Evolutionary conservation across 257 asterid species (phyloP).

Genomic region (Ilex asprella): DNA sequence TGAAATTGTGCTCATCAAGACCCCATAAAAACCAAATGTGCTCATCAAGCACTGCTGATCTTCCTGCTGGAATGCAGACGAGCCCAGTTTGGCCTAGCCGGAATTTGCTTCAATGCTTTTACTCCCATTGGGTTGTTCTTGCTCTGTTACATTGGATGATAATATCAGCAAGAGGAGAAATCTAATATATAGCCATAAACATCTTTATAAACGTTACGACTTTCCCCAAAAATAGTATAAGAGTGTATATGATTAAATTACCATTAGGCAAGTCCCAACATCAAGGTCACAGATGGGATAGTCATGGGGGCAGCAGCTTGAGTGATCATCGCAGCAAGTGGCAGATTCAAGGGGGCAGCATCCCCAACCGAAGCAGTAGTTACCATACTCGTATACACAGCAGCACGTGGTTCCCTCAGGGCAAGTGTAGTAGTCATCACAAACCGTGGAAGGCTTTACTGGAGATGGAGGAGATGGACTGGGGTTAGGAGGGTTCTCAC

Average conservation of each 20-base stretch:
- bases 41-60: constrained; percentile 21
- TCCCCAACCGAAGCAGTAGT: constrained; percentile 73
- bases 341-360: constrained; percentile 90
- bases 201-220: neutral
- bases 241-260: constrained; percentile 7
- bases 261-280: constrained; percentile 67
- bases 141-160: constrained; percentile 32
- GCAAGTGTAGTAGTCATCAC: constrained; percentile 70
- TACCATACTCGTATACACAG: constrained; percentile 50
- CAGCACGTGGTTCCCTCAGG: constrained; percentile 72
- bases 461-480: constrained; percentile 86
- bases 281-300: constrained; percentile 64
- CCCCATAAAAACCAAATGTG: neutral
- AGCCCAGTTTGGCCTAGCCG: constrained; percentile 29
- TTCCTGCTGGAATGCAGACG: constrained; percentile 17
- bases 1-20: too few relatives aligned
- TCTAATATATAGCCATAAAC: neutral
- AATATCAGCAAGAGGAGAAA: constrained; percentile 1
- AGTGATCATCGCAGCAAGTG: constrained; percentile 78
- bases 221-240: too few relatives aligned
- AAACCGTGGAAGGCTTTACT: constrained; percentile 49
- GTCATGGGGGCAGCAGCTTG: constrained; percentile 86
- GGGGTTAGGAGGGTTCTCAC: constrained; percentile 83
- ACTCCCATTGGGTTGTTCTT: constrained; percentile 56
- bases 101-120: constrained; percentile 37